Evolutionary conservation across 805 yeast genomes (phyloP).

Genomic region (Kuraishia cidri): DNA sequence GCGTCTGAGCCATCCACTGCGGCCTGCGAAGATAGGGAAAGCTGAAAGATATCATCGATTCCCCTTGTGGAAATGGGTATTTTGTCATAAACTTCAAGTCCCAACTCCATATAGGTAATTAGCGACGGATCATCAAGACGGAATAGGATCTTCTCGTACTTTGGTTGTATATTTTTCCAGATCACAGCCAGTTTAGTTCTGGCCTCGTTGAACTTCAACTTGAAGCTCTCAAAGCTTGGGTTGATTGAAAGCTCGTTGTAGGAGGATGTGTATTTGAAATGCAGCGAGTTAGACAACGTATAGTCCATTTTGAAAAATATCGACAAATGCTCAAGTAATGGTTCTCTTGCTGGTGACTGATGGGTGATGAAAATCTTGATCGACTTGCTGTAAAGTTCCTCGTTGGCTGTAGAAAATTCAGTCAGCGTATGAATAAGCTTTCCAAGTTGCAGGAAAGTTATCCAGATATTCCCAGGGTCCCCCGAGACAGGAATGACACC

Average conservation of each 20-base stretch:
- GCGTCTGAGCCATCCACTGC: slow-evolving; percentile 2
- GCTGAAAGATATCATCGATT: slow-evolving; percentile 20
- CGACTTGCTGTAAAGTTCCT: slow-evolving; percentile 22
- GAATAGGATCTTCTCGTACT: slow-evolving; percentile 31
- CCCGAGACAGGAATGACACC: slow-evolving; percentile 42
- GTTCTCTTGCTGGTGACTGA: slow-evolving; percentile 64
- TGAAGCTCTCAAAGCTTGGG: slow-evolving; percentile 54
- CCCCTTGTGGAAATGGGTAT: slow-evolving; percentile 39
- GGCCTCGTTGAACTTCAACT: slow-evolving; percentile 52
- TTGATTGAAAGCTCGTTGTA: slow-evolving; percentile 61
- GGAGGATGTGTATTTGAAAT: slow-evolving; percentile 60
- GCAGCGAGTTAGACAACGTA: slow-evolving; percentile 65
- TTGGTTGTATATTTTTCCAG: slow-evolving; percentile 52
- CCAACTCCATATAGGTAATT: slow-evolving; percentile 39
- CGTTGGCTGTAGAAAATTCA: slow-evolving; percentile 23
- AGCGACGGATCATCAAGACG: slow-evolving; percentile 31
- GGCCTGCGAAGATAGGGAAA: slow-evolving; percentile 11
- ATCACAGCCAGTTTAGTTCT: slow-evolving; percentile 53
- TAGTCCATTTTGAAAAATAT: slow-evolving; percentile 62
- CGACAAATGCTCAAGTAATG: slow-evolving; percentile 59
- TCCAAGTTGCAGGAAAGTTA: slow-evolving; percentile 63
- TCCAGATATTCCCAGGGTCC: slow-evolving; percentile 66
- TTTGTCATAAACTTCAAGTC: slow-evolving; percentile 52
- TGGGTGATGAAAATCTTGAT: slow-evolving; percentile 59
- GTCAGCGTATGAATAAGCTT: slow-evolving; percentile 43